These are phyloP conservation scores for Sesbania bispinosa DNA, from an alignment of 306 rosid genomes.

Conservation along the genomic window DNA sequence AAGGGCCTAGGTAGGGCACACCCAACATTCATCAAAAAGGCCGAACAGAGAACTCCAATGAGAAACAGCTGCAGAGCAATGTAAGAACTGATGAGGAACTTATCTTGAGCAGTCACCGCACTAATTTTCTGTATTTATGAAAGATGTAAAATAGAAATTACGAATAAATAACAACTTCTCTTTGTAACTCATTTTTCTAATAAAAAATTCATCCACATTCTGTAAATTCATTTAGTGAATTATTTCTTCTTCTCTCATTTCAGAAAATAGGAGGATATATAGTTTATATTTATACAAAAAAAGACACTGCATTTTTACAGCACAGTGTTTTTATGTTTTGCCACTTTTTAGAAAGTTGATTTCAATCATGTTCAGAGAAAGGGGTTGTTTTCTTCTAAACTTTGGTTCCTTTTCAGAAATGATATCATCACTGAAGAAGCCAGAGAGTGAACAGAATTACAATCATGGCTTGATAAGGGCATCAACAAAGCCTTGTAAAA, in stretches of 20 bases:
- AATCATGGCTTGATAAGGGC: constrained; percentile 45
- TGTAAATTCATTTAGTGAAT: neutral
- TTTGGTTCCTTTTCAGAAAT: constrained; percentile 38
- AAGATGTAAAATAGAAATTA: neutral
- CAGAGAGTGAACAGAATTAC: constrained; percentile 34
- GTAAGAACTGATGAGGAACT: neutral
- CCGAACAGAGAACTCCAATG: neutral
- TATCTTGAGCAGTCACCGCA: neutral
- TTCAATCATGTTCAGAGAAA: neutral
- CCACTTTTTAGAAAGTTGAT: neutral
- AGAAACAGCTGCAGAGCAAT: neutral
- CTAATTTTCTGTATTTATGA: neutral
- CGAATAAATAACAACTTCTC: neutral
- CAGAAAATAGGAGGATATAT: neutral
- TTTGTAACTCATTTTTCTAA: too few relatives aligned
- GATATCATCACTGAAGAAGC: constrained; percentile 40
- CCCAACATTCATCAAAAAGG: neutral
- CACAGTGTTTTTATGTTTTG: neutral
- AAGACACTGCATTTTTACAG: neutral
- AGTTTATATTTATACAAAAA: neutral
- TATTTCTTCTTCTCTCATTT: neutral
- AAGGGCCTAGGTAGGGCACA: neutral
- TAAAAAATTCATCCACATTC: neutral
- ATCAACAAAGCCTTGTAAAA: constrained; percentile 46
- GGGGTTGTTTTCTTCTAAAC: too few relatives aligned